These are phyloP conservation scores for Lyophyllum atratum DNA, from an alignment of 768 basidiomycete species.

Conservation along the genomic window DNA sequence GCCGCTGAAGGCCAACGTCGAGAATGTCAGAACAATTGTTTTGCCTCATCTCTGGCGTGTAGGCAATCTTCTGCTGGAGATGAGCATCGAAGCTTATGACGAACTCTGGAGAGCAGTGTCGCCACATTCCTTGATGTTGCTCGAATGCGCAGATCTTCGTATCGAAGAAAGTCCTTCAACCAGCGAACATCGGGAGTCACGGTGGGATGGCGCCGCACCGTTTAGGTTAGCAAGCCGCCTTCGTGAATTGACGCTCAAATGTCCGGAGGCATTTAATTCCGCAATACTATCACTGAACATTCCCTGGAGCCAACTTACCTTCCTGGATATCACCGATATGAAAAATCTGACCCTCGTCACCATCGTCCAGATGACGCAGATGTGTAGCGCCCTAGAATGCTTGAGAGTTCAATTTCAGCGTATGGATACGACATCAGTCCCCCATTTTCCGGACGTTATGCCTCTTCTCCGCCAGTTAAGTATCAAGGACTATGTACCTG, in stretches of 20 bases:
- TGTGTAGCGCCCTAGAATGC: conserved; percentile 2
- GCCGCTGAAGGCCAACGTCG: not conserved
- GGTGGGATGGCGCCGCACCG: not conserved
- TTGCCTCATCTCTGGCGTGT: conserved; percentile 10
- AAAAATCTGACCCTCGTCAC: not conserved
- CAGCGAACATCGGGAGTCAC: not conserved
- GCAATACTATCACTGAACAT: not conserved
- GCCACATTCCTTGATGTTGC: conserved; percentile 1
- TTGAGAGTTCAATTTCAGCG: not conserved
- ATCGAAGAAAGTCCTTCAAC: not conserved
- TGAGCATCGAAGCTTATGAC: not conserved
- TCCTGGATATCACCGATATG: conserved; percentile 6
- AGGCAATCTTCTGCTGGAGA: conserved; percentile 1
- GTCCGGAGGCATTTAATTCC: not conserved
- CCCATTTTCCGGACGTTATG: not conserved
- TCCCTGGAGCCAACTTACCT: not conserved
- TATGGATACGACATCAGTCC: not conserved
- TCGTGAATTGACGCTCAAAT: not conserved
- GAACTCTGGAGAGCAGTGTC: not conserved
- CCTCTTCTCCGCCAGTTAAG: not conserved
- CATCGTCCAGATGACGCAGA: not conserved
- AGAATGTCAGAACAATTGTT: not conserved
- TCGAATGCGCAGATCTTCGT: not conserved
- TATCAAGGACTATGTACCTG: not conserved
- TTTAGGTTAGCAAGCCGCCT: conserved; percentile 3